Evolutionary conservation across 192 early-diverging fungal species (phyloP), one percentile per base, ranked within the genome.

Genomic region (Backusella sp.): DNA sequence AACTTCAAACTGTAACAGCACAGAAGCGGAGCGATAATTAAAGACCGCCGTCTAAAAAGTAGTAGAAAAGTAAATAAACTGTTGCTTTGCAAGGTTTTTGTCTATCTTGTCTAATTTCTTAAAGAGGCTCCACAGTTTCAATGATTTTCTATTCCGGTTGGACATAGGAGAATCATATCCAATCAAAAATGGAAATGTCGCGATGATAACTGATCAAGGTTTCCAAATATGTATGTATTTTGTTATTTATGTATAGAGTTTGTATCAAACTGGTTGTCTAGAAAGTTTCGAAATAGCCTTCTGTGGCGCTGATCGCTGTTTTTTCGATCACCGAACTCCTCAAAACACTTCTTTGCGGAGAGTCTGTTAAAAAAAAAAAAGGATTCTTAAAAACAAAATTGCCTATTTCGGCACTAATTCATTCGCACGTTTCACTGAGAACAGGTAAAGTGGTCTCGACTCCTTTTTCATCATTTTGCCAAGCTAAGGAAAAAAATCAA

Each of bases 201-300:
- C 56, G 3, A 62, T 62, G 23, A 28, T 62, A 62, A 23, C 21
- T 62, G 56, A 62, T 28, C 56, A 14, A 14, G 56, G 12, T 26
- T 62, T 62, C 56, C 56, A 62, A 28, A 62, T 62, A 21, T 62
- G 23, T 62, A 11, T 28, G 11, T 14, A 28, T 28, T 62, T 28
- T 62, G 26, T 62, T 62, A 26, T 62, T 62, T 62, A 26, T 28
- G 56, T 23, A 62, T 62, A 23, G 3, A 62, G 23, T 62, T 62
- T 62, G 56, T 62, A 62, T 62, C 56, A 62, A 62, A 62, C 23
- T 28, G 23, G 53, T 26, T 56, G 8, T 56, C n/a, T 56, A 56
- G 53, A 56, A 56, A 56, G 53, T 56, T 56, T 56, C 53, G 53
- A 56, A 56, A n/a, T 23, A 56, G 53, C 53, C 53, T 56, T 56